Base-by-base conservation (phyloP, 2,329 filamentous ascomycete species). In the Neonectria faginata region DNA sequence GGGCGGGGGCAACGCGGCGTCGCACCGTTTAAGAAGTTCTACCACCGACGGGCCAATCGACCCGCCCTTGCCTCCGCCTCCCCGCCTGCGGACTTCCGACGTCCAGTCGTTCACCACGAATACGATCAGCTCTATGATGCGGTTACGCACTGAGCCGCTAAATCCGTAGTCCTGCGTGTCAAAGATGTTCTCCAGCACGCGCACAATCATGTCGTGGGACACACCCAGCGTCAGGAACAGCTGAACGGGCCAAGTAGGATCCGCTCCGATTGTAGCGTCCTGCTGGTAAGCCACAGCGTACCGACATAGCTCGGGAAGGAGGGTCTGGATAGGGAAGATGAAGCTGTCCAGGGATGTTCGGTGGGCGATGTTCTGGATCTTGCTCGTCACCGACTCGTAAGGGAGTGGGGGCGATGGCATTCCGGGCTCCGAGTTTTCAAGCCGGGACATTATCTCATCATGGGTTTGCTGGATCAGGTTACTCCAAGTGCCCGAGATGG, bases 401-500 rank as follows among this genome's bases (percentile, higher is more conserved):
- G 92, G 90, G 45, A 87, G 79, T 2, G 77, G 85, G 62, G 77
- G 84, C 3, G 76, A 76, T 3, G 78, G 77, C 56, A 77, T 75
- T 29, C 74, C 79, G 27, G 72, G 73, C 55, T 71, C 78, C 18
- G 85, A 87, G 63, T 83, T 73, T 29, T 80, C 79, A 12, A 79
- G 71, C 33, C 81, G 79, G 44, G 83, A 79, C 56, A 81, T 79
- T 22, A 85, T 79, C 20, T 88, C 85, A 29, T 85, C 80, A 74
- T 95, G 91, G 6, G 89, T 88, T 67, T 90, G 86, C 63, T 92
- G 86, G 66, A 99, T 89, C 20, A 97, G 84, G 71, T 91, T 90
- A 74, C 89, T 86, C 96, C 96, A 99, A 3, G 93, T 97, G 44
- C 90, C 85, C 59, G 87, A 86, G 73, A 99, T 96, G 67, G 96